These are phyloP conservation scores for Xerocomellus amylosporus DNA, from an alignment of 768 basidiomycete species.

Conservation along the genomic window DNA sequence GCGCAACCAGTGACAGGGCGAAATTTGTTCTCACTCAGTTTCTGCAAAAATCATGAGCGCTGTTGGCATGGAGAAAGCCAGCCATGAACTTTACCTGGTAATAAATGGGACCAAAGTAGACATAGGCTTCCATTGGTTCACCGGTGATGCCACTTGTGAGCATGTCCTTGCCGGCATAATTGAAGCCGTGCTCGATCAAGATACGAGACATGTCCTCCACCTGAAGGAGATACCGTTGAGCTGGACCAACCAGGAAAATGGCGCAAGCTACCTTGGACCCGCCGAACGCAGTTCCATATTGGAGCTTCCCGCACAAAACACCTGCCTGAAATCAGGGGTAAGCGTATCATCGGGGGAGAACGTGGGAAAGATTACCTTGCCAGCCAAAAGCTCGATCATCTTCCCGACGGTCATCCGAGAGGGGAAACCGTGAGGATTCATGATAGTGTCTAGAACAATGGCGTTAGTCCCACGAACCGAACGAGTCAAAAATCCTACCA, in stretches of 20 bases:
- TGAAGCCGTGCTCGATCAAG: constrained; percentile 92
- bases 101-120: constrained; percentile 98
- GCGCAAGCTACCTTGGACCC: constrained; percentile 76
- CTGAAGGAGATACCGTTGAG: constrained; percentile 36
- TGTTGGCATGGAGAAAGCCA: constrained; percentile 3
- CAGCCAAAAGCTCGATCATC: constrained; percentile 97
- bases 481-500: constrained; percentile 45
- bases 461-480: constrained; percentile 12
- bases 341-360: constrained; percentile 2
- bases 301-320: constrained; percentile 82
- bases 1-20: background rate
- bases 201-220: constrained; percentile 98
- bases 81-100: constrained; percentile 66
- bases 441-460: constrained; percentile 79
- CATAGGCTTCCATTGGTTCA: constrained; percentile 93
- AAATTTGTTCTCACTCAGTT: constrained; percentile 71
- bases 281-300: constrained; percentile 95
- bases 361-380: constrained; percentile 58
- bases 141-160: constrained; percentile 97
- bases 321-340: constrained; percentile 60
- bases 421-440: constrained; percentile 99
- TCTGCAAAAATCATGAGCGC: constrained; percentile 44
- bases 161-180: constrained; percentile 99
- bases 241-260: constrained; percentile 1
- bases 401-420: constrained; percentile 99